A percentile compares a stretch with the other conserved stretches of the same genome.
Conservation (phyloP, 1,284 basidiomycete genomes). For the Ganoderma leucocontextum region DNA sequence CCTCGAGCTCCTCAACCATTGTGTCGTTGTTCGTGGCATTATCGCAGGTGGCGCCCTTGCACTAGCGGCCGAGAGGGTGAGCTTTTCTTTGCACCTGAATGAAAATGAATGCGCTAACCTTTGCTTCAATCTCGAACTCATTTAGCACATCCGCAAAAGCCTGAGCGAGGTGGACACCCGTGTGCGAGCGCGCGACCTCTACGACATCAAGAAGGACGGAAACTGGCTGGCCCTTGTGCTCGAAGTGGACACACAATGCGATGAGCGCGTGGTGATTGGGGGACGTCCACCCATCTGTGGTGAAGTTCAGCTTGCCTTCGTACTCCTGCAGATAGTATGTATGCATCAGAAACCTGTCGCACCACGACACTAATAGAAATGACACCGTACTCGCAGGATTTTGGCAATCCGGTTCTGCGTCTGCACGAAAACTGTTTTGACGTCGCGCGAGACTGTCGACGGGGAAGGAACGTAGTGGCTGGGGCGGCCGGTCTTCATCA, state of each 20-base stretch:
- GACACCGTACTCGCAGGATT: constrained; percentile 15
- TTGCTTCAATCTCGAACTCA: constrained; percentile 42
- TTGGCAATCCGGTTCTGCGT: constrained; percentile 9
- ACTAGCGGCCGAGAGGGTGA: too few relatives aligned
- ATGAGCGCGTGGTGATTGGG: constrained; percentile 23
- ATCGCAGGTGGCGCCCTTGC: background rate
- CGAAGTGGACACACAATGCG: constrained; percentile 16
- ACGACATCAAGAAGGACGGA: constrained; percentile 35
- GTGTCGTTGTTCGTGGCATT: background rate
- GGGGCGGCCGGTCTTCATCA: constrained; percentile 39
- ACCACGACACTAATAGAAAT: too few relatives aligned
- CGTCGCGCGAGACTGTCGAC: constrained; percentile 30
- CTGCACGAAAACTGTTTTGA: constrained; percentile 16
- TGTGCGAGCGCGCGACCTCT: constrained; percentile 41
- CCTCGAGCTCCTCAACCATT: background rate
- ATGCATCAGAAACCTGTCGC: too few relatives aligned
- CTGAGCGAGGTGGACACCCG: constrained; percentile 36
- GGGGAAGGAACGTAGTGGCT: constrained; percentile 32
- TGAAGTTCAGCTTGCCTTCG: constrained; percentile 14
- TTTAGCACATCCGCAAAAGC: constrained; percentile 40
- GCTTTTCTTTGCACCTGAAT: too few relatives aligned
- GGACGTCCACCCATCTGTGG: constrained; percentile 21
- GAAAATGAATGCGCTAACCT: too few relatives aligned
- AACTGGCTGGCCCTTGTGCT: constrained; percentile 22
- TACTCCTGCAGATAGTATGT: constrained; percentile 10